Evolutionary conservation across 163 green algal species (phyloP), one percentile per base, ranked within the genome.

Genomic region (Scenedesmus sp.): DNA sequence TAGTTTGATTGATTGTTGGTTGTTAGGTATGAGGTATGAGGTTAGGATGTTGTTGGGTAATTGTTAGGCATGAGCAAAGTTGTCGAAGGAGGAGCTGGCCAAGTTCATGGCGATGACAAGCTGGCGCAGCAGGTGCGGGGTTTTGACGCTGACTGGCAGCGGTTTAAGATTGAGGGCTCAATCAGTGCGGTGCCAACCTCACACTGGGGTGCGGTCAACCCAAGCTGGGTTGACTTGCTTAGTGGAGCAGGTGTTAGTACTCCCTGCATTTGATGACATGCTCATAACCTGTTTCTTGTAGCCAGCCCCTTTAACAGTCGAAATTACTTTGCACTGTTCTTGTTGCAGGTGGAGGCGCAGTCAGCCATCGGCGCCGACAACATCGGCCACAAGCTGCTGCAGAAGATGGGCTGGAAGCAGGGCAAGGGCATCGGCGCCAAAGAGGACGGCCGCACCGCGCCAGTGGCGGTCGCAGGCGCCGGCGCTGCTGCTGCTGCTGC

Each of bases 371-470:
- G 90, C 1, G 86, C 94, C 2, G 95, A 98, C 94, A 98, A 98
- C 93, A 96, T 97, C n/a, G 96, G 96, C n/a, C 96, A 98, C 94
- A 96, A 97, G 94, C 92, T 98, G 91, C 93, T 98, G 90, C 90
- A 93, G 15, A 97, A 97, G 91, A 98, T 98, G 96, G 96, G 96
- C 23, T 98, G 96, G 96, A 97, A 95, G 82, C 96, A 97, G 93
- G 96, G 96, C 34, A 82, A 96, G 85, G 96, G 94, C 3, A 86
- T 97, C 57, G 96, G 96, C 16, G 92, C 92, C n/a, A 89, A 70
- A 16, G 86, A 91, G 67, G 90, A 89, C 46, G 96, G 95, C 76
- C 95, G 94, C 52, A 94, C 94, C 20, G 94, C 93, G 3, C 95
- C 95, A 26, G 92, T 97, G 57, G 90, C 91, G 10, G 96, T 95